These are phyloP conservation scores for Echinochloa phyllopogon DNA, from an alignment of 176 grass and related monocot species.

Conservation along the genomic window DNA sequence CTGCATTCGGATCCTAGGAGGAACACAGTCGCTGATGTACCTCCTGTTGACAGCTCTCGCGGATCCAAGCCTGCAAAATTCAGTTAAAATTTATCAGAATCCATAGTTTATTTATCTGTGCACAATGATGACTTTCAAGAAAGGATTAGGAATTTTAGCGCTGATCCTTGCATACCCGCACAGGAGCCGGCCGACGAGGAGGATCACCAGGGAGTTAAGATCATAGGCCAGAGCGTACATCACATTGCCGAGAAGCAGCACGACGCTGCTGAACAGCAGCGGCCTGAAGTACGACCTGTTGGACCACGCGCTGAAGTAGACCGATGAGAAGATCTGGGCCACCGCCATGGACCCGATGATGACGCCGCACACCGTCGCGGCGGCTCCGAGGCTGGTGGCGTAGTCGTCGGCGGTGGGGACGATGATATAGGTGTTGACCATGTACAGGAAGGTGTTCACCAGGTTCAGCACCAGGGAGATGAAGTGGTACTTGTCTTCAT, in stretches of 20 bases:
- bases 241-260: slow-evolving; percentile 54
- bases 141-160: neutral
- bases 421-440: slow-evolving; percentile 67
- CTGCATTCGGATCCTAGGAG: slow-evolving; percentile 57
- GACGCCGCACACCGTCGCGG: slow-evolving; percentile 56
- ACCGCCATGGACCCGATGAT: slow-evolving; percentile 63
- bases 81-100: neutral
- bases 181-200: slow-evolving; percentile 52
- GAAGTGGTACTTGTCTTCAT: slow-evolving; percentile 56
- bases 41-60: slow-evolving; percentile 62
- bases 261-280: slow-evolving; percentile 55
- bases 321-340: slow-evolving; percentile 57
- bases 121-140: neutral
- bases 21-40: slow-evolving; percentile 69
- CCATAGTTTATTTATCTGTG: neutral
- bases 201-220: slow-evolving; percentile 44
- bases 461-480: slow-evolving; percentile 60
- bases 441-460: slow-evolving; percentile 61
- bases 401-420: slow-evolving; percentile 67
- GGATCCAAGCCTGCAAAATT: slow-evolving; percentile 48
- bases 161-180: slow-evolving; percentile 47
- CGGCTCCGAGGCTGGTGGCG: slow-evolving; percentile 54
- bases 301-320: slow-evolving; percentile 67
- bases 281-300: slow-evolving; percentile 64
- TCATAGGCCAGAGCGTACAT: slow-evolving; percentile 64